Base-by-base conservation (phyloP, 2,329 filamentous ascomycete species). In the Periconia digitata region DNA sequence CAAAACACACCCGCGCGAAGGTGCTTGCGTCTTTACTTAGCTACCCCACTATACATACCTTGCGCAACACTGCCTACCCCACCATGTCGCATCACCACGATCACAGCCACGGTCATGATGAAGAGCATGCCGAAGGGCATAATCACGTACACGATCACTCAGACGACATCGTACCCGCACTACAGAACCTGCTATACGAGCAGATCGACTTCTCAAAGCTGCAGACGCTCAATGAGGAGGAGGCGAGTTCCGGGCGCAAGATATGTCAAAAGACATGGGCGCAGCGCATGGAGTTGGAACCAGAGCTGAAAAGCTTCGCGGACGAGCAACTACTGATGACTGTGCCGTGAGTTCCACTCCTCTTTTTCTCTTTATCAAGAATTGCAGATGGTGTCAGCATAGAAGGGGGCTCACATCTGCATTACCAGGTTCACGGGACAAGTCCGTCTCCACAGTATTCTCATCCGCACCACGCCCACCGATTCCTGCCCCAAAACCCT, bases 281-380 rank as follows among this genome's bases (percentile, higher is more conserved):
- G 6, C 86, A 97, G 72, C 79, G 94, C 46, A 72, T 96, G 51
- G 72, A 83, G 15, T 71, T 80, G 3, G 75, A 84, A 60, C 90
- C 91, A 0, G 88, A 95, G 73, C 79, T 99, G 23, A 83, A 81
- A 62, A 96, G 90, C 66, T 89, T 95, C 67, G 85, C 86, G 0
- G 94, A 97, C 69, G 91, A 96, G 76, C 91, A 99, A 76, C 73
- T 99, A n/a, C 76, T 99, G 47, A 90, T 99, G 80, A 86, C 87
- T 54, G 82, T 97, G 32, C 94, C 94, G 88, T 95, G 75, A 59
- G 88, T 79, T 37, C 12, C 4, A 16, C 12, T 35, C 2, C 10
- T 38, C 34, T 29, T 8, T 6, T 43, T 40, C n/a, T n/a, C n/a
- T n/a, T n/a, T n/a, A n/a, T n/a, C n/a, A n/a, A n/a, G n/a, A n/a